Evolutionary conservation across 2,329 filamentous ascomycete species (phyloP).

Genomic region (Metarhizium anisopliae): DNA sequence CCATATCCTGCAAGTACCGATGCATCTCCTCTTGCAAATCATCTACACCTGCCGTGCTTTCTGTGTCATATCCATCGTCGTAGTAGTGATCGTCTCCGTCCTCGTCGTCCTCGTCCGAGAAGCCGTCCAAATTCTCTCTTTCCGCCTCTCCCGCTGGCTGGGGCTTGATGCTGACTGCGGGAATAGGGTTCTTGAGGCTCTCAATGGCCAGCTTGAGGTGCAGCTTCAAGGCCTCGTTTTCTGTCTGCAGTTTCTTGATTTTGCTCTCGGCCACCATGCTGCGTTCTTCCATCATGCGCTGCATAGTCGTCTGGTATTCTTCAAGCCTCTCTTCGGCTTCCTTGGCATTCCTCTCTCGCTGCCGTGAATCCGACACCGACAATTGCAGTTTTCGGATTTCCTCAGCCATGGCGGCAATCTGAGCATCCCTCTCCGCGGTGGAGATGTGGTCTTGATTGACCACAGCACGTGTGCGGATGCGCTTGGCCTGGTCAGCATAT

Average conservation of each 20-base stretch:
- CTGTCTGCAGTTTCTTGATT: constrained; percentile 78
- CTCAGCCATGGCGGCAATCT: constrained; percentile 90
- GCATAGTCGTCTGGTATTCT: constrained; percentile 89
- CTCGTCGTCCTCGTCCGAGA: constrained; percentile 20
- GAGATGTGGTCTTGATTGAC: constrained; percentile 95
- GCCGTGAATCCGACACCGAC: constrained; percentile 55
- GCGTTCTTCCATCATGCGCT: constrained; percentile 92
- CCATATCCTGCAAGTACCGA: constrained; percentile 72
- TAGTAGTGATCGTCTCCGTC: constrained; percentile 50
- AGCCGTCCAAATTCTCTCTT: constrained; percentile 24
- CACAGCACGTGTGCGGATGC: constrained; percentile 85
- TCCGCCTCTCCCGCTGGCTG: constrained; percentile 15
- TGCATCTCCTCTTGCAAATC: constrained; percentile 81
- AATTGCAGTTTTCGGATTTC: constrained; percentile 84
- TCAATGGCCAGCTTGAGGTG: constrained; percentile 82
- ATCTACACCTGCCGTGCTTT: constrained; percentile 37
- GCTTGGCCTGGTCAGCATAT: constrained; percentile 96
- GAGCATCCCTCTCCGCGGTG: constrained; percentile 84
- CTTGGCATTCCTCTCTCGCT: constrained; percentile 66
- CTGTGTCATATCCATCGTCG: constrained; percentile 44
- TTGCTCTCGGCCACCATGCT: constrained; percentile 86
- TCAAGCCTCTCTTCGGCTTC: constrained; percentile 78
- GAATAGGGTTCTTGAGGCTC: constrained; percentile 87
- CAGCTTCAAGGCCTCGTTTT: constrained; percentile 82
- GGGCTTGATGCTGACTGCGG: constrained; percentile 37